Evolutionary conservation across 106 monocot species (phyloP), one percentile per base, ranked within the genome.

Genomic region (Dioscorea alata): DNA sequence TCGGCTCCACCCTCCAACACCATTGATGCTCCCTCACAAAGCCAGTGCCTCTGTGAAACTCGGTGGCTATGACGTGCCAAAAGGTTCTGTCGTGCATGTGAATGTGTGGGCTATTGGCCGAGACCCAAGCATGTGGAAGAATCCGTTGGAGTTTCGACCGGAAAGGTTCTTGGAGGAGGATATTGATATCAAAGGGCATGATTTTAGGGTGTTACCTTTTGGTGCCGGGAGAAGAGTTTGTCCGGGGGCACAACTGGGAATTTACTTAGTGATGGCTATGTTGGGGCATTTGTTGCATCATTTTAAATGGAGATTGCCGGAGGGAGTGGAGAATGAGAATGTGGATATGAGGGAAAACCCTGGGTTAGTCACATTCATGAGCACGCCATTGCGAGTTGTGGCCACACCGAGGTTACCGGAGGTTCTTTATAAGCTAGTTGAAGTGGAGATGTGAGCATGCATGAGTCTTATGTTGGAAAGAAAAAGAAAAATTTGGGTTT

Each of bases 1-100:
- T 25, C 85, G 95, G 33, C 85, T 96, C 13, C 95, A 96, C 82
- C 95, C 95, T 0, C 85, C 95, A 2, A 96, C 91, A 1, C 96
- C 96, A 5, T 80, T 92, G 58, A 96, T 96, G 96, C 96, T 96
- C 34, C 91, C 91, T 9, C 91, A 92, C 78, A 91, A 83, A 75
- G 86, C 91, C 71, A 71, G 23, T 23, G 48, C 86, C 60, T 33
- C 67, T 22, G 81, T 91, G 62, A 84, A 84, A 65, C 75, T 96
- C 59, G 88, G 86, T 42, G 95, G 95, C 33, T 96, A 82, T 66
- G 84, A 96, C 71, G 65, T 91, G 48, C 95, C 95, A 35, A 86
- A 86, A 69, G 88, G 88, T 23, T 73, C 96, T 32, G 86, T 76
- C 59, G 83, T 96, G 13, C 75, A 82, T 32, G 91, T 96, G 56